These are phyloP conservation scores for Exophiala spinifera DNA, from an alignment of 2,329 filamentous ascomycete genomes.

Conservation along the genomic window DNA sequence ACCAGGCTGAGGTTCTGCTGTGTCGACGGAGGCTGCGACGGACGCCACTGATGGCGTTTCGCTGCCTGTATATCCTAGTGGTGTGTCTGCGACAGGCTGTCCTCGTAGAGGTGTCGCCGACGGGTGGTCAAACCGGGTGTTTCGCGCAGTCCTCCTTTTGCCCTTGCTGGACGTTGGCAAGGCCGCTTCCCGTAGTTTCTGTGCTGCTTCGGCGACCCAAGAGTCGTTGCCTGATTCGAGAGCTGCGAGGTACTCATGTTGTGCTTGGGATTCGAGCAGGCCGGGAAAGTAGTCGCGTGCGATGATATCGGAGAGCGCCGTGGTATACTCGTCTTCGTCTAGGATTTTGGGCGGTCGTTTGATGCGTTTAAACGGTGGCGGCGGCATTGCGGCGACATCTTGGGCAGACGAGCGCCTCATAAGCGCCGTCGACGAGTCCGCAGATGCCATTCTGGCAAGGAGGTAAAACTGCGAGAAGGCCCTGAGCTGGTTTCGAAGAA, in stretches of 20 bases:
- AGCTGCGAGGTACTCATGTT: slow-evolving; percentile 89
- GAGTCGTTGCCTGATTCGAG: slow-evolving; percentile 77
- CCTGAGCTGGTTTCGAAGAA: too few relatives aligned
- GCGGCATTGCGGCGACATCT: slow-evolving; percentile 73
- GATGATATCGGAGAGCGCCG: slow-evolving; percentile 88
- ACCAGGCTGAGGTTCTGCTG: slow-evolving; percentile 33
- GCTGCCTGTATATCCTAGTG: slow-evolving; percentile 31
- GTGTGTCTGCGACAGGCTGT: slow-evolving; percentile 20
- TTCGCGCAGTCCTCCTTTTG: slow-evolving; percentile 30
- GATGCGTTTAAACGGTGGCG: slow-evolving; percentile 79
- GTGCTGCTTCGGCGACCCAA: slow-evolving; percentile 82
- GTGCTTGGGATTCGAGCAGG: slow-evolving; percentile 76
- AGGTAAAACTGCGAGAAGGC: background rate
- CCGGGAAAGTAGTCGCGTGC: slow-evolving; percentile 96
- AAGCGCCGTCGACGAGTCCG: slow-evolving; percentile 15
- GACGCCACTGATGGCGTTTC: slow-evolving; percentile 57
- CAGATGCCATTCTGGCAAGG: slow-evolving; percentile 6
- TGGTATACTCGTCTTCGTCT: slow-evolving; percentile 90
- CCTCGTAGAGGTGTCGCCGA: slow-evolving; percentile 4
- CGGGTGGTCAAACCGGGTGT: slow-evolving; percentile 25
- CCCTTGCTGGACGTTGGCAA: slow-evolving; percentile 60
- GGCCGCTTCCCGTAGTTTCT: slow-evolving; percentile 72
- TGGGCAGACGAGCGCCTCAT: slow-evolving; percentile 8
- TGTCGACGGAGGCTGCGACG: slow-evolving; percentile 41
- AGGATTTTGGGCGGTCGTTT: slow-evolving; percentile 85